phyloP scores from a whole-genome alignment of 495 filamentous ascomycete species.

The Neurospora intermedia region DNA sequence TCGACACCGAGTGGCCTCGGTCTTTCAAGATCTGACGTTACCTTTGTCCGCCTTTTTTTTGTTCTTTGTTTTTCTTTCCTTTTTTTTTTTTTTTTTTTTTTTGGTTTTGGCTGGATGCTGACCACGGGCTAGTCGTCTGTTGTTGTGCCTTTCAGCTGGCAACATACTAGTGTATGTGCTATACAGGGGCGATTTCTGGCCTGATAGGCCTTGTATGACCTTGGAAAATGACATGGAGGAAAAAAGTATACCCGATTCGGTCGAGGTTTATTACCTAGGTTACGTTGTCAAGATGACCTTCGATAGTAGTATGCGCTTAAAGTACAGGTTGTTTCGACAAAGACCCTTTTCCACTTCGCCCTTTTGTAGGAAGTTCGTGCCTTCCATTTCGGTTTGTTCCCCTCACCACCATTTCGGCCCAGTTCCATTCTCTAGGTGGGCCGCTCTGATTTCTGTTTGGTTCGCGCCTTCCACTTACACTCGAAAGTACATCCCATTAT shows the following conservation, averaged over 20 bases:
- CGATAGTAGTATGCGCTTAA: background rate
- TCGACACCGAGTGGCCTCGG: background rate
- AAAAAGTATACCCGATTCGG: background rate
- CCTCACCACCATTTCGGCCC: background rate
- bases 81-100: no score
- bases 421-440: no score
- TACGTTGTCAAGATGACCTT: background rate
- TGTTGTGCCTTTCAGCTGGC: background rate
- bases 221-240: background rate
- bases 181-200: background rate
- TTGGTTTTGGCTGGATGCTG: no score
- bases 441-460: no score
- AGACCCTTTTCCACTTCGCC: background rate
- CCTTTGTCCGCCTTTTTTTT: no score
- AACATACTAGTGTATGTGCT: background rate
- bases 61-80: no score
- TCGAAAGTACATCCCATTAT: no score
- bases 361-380: background rate
- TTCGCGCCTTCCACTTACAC: accelerated
- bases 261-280: background rate
- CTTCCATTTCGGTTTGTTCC: background rate
- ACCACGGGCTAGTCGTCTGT: background rate
- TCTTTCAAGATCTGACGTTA: background rate
- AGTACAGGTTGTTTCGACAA: background rate
- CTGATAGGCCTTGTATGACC: accelerated